Base-by-base conservation (phyloP, 2,329 filamentous ascomycete genomes). In the Sclerotinia borealis region DNA sequence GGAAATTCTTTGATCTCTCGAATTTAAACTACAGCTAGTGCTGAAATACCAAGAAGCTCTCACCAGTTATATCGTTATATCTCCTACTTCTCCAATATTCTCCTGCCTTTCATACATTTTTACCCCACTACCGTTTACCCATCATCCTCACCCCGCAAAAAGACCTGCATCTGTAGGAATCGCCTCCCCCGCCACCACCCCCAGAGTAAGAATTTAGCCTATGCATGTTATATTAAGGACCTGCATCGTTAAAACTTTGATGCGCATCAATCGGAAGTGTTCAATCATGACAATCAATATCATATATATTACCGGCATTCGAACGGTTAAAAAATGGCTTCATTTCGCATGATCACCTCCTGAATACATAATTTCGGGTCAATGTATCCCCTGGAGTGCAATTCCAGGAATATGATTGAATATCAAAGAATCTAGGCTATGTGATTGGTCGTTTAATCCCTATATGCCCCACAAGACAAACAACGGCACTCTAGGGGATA, bases 211-310 rank as follows among this genome's bases (percentile, higher is more conserved):
- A n/a, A 29, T 39, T 41, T 25, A 60, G 47, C 34, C 36, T 31
- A 41, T 52, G 34, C 25, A 31, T 31, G 5, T n/a, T 27, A 36
- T 22, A 49, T 4, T 36, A 52, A 47, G 51, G 34, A 39, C 43
- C 15, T 41, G 49, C 59, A 58, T 52, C 36, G 11, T 48, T 34
- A 34, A 49, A 19, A 29, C 6, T 41, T 25, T 27, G 47, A 65
- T 54, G 64, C 64, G 64, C 64, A 52, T 63, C 64, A 65, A 63
- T 63, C 29, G 37, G 43, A 59, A 60, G 43, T 47, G 15, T 34
- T 19, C 22, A 17, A 54, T 52, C 7, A 49, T 45, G 34, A 29
- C 7, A 13, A 22, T 48, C 25, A 47, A 34, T 58, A 10, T 25
- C n/a, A 22, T n/a, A 62, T 27, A 25, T 10, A 7, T 49, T 2